Evolutionary conservation across 2,329 filamentous ascomycete genomes (phyloP).

Genomic region (Verticillium isaacii): DNA sequence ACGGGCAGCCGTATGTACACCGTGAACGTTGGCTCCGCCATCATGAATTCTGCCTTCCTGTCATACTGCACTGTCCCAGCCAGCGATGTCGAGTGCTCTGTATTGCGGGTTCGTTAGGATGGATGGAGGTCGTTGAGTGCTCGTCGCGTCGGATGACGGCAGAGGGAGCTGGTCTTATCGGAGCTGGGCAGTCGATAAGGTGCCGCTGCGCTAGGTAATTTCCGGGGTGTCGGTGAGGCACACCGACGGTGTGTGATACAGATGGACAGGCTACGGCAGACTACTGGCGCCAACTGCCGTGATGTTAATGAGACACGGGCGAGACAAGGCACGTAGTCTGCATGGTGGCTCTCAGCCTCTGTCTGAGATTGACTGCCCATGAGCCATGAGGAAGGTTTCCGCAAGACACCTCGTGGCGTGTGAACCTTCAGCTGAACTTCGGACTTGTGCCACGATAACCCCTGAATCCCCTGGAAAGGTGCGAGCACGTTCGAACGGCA

Average conservation of each 20-base stretch:
- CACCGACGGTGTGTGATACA: not conserved
- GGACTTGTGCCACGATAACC: not conserved
- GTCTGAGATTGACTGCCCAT: not conserved
- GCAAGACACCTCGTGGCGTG: not conserved
- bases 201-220: not conserved
- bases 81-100: not conserved
- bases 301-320: not conserved
- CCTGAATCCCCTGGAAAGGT: not conserved
- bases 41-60: slow-evolving; percentile 14
- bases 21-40: slow-evolving; percentile 58
- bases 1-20: slow-evolving; percentile 90
- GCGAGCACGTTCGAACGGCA: not conserved
- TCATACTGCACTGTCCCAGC: slow-evolving; percentile 2
- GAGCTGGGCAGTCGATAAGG: slow-evolving; percentile 11
- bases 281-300: not conserved
- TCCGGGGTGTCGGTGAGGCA: not conserved
- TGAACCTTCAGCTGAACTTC: not conserved
- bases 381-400: not conserved
- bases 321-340: not conserved
- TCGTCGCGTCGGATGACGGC: not conserved
- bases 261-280: not conserved
- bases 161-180: slow-evolving; percentile 7
- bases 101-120: slow-evolving; percentile 1
- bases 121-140: slow-evolving; percentile 7
- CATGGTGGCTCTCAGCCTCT: not conserved